Base-by-base conservation (phyloP, 192 early-diverging fungal genomes). In the Diversispora eburnea region DNA sequence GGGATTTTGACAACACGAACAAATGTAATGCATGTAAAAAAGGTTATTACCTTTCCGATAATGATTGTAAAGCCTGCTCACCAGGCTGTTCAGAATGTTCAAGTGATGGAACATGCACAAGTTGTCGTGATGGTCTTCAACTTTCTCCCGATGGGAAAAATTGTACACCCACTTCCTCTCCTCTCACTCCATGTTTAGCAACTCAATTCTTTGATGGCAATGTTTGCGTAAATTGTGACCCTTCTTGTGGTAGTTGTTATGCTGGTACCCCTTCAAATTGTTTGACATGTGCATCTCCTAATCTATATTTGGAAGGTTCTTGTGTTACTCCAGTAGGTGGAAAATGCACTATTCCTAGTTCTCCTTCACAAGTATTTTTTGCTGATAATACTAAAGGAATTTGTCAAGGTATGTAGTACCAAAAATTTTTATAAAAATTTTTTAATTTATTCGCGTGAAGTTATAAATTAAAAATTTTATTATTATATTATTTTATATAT, bases 151-250 rank as follows among this genome's bases (percentile, higher is more conserved):
- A 63, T 63, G 19, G 39, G 12, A 6, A 17, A n/a, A 49, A 10
- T 22, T 33, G 41, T 33, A 33, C 25, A 43, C 63, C 60, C 25
- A 8, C 47, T 48, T 22, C 48, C 1, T 0, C 22, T 8, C 5
- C 8, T 48, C 7, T 0, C 8, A 9, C 8, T 13, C 10, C 0
- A 25, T 70, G 69, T 20, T 9, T 10, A 13, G 55, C 6, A 0
- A 42, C 17, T 25, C 41, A 57, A 70, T 70, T 8, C 46, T 20
- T 52, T 42, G 48, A 17, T 57, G 10, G 67, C n/a, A 68, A 60
- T 39, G 1, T 9, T 4, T 70, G 60, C 52, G 8, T 17, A 39
- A 2, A 46, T 45, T 72, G 70, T 55, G 47, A 55, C 13, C 3
- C 13, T 8, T 0, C 0, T 33, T 73, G 72, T 52, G 3, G 3